Evolutionary conservation across 2,329 filamentous ascomycete genomes (phyloP).

Genomic region (Macrophomina phaseolina): DNA sequence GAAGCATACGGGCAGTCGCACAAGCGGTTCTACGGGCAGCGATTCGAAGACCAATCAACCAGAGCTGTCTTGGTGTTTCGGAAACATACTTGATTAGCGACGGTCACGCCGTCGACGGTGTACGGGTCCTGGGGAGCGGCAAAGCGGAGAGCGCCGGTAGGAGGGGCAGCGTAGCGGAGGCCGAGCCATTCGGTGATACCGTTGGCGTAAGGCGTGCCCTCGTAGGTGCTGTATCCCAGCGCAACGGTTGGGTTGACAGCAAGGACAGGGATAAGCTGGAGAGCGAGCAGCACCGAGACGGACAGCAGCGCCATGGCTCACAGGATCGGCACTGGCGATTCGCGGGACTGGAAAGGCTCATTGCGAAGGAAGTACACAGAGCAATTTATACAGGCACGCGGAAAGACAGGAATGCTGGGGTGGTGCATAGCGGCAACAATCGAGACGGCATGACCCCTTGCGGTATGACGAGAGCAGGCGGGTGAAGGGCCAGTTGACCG

Average conservation of each 20-base stretch:
- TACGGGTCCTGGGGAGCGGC: conserved; percentile 68
- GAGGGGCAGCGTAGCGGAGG: conserved; percentile 73
- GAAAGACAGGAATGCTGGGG: conserved; percentile 4
- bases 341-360: background rate
- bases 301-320: background rate
- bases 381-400: conserved; percentile 19
- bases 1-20: background rate
- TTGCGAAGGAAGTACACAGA: conserved; percentile 5
- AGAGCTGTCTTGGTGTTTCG: background rate
- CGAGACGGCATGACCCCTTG: conserved; percentile 1
- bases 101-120: conserved; percentile 51
- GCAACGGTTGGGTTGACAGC: conserved; percentile 56
- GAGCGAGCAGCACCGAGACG: background rate
- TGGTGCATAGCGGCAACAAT: background rate
- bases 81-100: conserved; percentile 59
- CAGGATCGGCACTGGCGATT: background rate
- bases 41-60: background rate
- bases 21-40: background rate
- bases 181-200: conserved; percentile 74
- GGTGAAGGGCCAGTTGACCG: background rate
- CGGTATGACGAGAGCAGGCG: background rate
- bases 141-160: conserved; percentile 70
- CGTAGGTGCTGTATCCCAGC: conserved; percentile 69
- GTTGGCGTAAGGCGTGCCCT: conserved; percentile 59
- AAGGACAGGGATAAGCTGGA: conserved; percentile 28